These are phyloP conservation scores for Apiospora koreana DNA, from an alignment of 2,329 filamentous ascomycete species.

Conservation along the genomic window DNA sequence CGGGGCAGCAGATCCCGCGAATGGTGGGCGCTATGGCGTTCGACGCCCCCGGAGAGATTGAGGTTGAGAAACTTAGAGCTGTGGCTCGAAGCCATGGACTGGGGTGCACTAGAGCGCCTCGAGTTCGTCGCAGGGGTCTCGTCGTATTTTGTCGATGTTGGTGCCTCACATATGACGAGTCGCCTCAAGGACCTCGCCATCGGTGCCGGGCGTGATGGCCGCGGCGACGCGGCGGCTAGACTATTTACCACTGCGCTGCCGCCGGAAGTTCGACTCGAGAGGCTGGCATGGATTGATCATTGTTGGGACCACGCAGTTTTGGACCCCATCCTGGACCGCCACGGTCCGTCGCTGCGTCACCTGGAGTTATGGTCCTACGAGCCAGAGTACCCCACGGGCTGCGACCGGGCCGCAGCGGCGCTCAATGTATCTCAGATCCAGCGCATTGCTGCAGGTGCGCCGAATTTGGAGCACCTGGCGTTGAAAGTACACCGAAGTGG, in stretches of 20 bases:
- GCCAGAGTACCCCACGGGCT: background rate
- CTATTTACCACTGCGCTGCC: background rate
- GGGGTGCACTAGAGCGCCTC: slow-evolving; percentile 1
- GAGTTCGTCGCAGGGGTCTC: background rate
- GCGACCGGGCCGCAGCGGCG: background rate
- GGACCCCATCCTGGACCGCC: background rate
- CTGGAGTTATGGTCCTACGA: background rate
- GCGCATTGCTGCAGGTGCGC: background rate
- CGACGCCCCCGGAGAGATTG: background rate
- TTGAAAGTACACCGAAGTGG: background rate
- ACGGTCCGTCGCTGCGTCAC: background rate
- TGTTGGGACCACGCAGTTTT: background rate
- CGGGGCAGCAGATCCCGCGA: background rate
- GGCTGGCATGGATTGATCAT: background rate
- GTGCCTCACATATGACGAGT: background rate
- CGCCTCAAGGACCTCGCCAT: slow-evolving; percentile 4
- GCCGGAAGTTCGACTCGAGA: background rate
- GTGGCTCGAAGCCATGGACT: slow-evolving; percentile 14
- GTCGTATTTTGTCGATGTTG: slow-evolving; percentile 5
- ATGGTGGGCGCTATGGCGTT: background rate
- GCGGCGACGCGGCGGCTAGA: background rate
- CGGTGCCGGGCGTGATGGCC: background rate
- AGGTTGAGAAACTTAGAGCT: slow-evolving; percentile 4
- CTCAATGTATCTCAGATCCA: background rate
- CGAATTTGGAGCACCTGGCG: background rate